These are phyloP conservation scores for Westerdykella ornata DNA, from an alignment of 2,329 filamentous ascomycete genomes.

Conservation along the genomic window DNA sequence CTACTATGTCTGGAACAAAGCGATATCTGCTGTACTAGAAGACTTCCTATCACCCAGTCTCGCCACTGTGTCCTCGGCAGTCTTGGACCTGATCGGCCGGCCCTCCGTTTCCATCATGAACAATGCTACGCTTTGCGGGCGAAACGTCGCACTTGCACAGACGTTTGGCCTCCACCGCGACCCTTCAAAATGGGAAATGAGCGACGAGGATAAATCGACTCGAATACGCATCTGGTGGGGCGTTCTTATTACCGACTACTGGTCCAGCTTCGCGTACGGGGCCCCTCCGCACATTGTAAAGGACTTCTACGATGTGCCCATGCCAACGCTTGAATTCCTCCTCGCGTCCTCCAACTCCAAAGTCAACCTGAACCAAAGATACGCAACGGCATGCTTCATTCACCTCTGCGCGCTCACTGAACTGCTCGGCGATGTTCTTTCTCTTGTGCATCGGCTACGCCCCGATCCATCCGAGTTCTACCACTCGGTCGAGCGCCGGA, in stretches of 20 bases:
- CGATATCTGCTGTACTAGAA: slow-evolving; percentile 38
- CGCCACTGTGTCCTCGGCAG: slow-evolving; percentile 35
- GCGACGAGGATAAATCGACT: slow-evolving; percentile 46
- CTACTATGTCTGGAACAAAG: slow-evolving; percentile 40
- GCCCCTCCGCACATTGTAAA: slow-evolving; percentile 49
- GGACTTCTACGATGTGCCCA: slow-evolving; percentile 51
- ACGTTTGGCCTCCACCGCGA: slow-evolving; percentile 52
- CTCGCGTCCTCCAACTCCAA: slow-evolving; percentile 28
- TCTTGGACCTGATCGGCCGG: slow-evolving; percentile 39
- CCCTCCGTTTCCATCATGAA: slow-evolving; percentile 38
- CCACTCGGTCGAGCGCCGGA: slow-evolving; percentile 26
- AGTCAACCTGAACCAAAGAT: slow-evolving; percentile 37
- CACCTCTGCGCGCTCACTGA: slow-evolving; percentile 47
- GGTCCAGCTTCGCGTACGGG: slow-evolving; percentile 52
- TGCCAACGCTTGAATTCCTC: slow-evolving; percentile 43
- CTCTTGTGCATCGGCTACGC: slow-evolving; percentile 34
- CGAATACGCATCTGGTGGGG: slow-evolving; percentile 53
- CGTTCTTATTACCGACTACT: slow-evolving; percentile 52
- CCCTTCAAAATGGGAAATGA: slow-evolving; percentile 48
- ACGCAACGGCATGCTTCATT: slow-evolving; percentile 47
- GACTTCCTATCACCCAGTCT: slow-evolving; percentile 40
- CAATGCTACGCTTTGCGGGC: slow-evolving; percentile 50
- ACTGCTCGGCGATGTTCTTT: slow-evolving; percentile 37
- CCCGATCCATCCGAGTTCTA: slow-evolving; percentile 24
- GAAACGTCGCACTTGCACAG: slow-evolving; percentile 49